These are phyloP conservation scores for Triticum aestivum DNA, from an alignment of 176 grass and related monocot species.

Conservation along the genomic window IWGSC_CS_RefSeq_v2.1 NC_057807.1:42124212-42124711, in stretches of 20 bases:
- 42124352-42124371: slow-evolving; percentile 25
- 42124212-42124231: neutral
- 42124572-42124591: neutral
- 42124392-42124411: neutral
- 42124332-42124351: slow-evolving; percentile 45
- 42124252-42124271: neutral
- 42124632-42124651: slow-evolving; percentile 41
- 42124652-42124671: slow-evolving; percentile 25
- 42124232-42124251: neutral
- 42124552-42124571: neutral
- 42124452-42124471: neutral
- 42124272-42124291: slow-evolving; percentile 20
- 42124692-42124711: slow-evolving; percentile 24
- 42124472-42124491: neutral
- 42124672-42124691: slow-evolving; percentile 4
- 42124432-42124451: neutral
- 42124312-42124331: slow-evolving; percentile 27
- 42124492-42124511: slow-evolving; percentile 24
- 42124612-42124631: slow-evolving; percentile 51
- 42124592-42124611: slow-evolving; percentile 33
- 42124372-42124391: slow-evolving; percentile 32
- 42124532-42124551: slow-evolving; percentile 42
- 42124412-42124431: slow-evolving; percentile 49
- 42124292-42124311: neutral
- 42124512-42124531: slow-evolving; percentile 29